Conservation (phyloP, 2,329 filamentous ascomycete genomes). For the Sclerotinia borealis region DNA sequence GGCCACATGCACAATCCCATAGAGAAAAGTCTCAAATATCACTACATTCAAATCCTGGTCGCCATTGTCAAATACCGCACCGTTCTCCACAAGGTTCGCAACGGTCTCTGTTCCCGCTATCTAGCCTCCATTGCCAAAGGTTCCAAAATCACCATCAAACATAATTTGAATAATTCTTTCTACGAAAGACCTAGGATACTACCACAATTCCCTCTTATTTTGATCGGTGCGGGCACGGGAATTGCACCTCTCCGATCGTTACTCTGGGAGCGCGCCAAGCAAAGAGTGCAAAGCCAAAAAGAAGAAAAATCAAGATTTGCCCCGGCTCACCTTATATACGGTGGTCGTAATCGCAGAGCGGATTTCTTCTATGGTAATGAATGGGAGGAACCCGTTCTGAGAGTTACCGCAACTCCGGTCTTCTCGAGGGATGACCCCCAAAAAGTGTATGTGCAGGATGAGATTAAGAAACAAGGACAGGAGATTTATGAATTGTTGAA, state of each 20-base stretch:
- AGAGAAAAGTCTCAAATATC: constrained; percentile 4
- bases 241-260: constrained; percentile 78
- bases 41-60: constrained; percentile 65
- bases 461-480: constrained; percentile 29
- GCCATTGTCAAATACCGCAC: constrained; percentile 91
- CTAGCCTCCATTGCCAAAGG: constrained; percentile 60
- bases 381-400: constrained; percentile 48
- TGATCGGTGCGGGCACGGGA: constrained; percentile 81
- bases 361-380: constrained; percentile 82
- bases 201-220: constrained; percentile 52
- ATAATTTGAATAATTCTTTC: constrained; percentile 46
- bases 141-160: constrained; percentile 36
- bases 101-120: constrained; percentile 88
- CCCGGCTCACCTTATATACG: constrained; percentile 64
- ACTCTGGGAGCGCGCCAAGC: constrained; percentile 61
- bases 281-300: constrained; percentile 1
- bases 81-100: constrained; percentile 73
- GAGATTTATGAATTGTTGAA: constrained; percentile 43
- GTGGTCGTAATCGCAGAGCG: constrained; percentile 64
- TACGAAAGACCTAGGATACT: constrained; percentile 43
- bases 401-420: constrained; percentile 46
- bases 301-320: constrained; percentile 28
- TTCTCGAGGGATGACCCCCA: constrained; percentile 64
- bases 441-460: constrained; percentile 60
- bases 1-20: constrained; percentile 35